Conservation (phyloP, 176 grass and related monocot genomes). For the Paspalum notatum region DNA sequence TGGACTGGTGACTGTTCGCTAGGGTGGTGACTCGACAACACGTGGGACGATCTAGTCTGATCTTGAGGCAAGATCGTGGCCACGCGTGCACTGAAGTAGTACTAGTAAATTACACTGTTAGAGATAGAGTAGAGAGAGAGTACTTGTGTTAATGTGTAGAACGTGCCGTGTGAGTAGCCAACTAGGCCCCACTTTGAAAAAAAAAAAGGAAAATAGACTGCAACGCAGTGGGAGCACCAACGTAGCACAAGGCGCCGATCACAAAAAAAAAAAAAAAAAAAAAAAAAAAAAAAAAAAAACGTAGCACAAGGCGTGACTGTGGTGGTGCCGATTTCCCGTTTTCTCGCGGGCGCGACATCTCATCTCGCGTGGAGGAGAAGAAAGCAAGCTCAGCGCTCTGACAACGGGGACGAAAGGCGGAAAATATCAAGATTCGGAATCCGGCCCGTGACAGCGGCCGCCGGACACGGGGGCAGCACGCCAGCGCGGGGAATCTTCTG, state of each 20-base stretch:
- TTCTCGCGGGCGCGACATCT: not conserved
- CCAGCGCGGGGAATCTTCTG: conserved; percentile 8
- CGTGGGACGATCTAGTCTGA: not conserved
- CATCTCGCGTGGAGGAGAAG: not conserved
- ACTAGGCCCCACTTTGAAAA: too few species aligned
- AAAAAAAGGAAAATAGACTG: too few species aligned
- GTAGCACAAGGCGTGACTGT: too few species aligned
- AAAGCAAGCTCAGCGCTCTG: too few species aligned
- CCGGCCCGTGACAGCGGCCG: conserved; percentile 8
- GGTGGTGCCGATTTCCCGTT: too few species aligned
- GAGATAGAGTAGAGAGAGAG: too few species aligned
- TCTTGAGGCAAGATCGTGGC: not conserved
- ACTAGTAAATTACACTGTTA: not conserved
- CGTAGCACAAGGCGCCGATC: too few species aligned
- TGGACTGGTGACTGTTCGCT: not conserved
- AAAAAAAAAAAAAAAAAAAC: too few species aligned
- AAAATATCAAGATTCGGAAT: conserved; percentile 35
- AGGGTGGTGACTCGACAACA: not conserved
- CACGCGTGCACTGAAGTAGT: not conserved
- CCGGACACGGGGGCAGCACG: not conserved
- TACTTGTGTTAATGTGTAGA: too few species aligned
- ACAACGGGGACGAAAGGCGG: not conserved
- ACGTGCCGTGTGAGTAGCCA: not conserved
- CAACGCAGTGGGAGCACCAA: too few species aligned
- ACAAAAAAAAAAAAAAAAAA: too few species aligned